These are phyloP conservation scores for Bisporella sp. DNA, from an alignment of 2,329 filamentous ascomycete species.

Conservation along the genomic window DNA sequence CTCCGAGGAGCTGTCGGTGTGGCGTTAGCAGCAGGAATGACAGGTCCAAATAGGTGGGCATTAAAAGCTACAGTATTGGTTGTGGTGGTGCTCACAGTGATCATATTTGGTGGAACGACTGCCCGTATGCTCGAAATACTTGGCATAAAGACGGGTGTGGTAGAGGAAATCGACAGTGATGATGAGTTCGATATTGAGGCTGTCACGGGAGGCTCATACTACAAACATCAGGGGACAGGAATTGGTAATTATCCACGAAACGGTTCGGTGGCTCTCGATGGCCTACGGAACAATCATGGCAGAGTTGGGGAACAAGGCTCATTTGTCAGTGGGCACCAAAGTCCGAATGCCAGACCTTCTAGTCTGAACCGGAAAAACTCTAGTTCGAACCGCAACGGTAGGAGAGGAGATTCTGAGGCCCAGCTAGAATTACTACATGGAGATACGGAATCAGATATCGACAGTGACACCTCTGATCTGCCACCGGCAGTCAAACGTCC, in stretches of 20 bases:
- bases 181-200: slow-evolving; percentile 91
- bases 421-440: slow-evolving; percentile 50
- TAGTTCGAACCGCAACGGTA: slow-evolving; percentile 28
- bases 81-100: slow-evolving; percentile 94
- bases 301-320: slow-evolving; percentile 26
- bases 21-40: slow-evolving; percentile 81
- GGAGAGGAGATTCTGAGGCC: slow-evolving; percentile 35
- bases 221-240: slow-evolving; percentile 66
- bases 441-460: slow-evolving; percentile 52
- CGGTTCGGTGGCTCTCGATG: slow-evolving; percentile 40
- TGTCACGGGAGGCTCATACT: slow-evolving; percentile 42
- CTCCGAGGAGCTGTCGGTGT: slow-evolving; percentile 93
- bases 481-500: slow-evolving; percentile 47
- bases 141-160: slow-evolving; percentile 91
- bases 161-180: slow-evolving; percentile 94
- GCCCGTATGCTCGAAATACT: slow-evolving; percentile 96
- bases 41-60: slow-evolving; percentile 72
- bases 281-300: slow-evolving; percentile 47
- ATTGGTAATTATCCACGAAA: slow-evolving; percentile 70
- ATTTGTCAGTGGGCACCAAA: slow-evolving; percentile 31
- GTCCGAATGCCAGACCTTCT: slow-evolving; percentile 27
- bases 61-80: slow-evolving; percentile 93
- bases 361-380: slow-evolving; percentile 49
- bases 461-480: slow-evolving; percentile 60
- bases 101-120: slow-evolving; percentile 97